Conservation (phyloP, 2,329 filamentous ascomycete genomes). For the Botryosphaeria dothidea region DNA sequence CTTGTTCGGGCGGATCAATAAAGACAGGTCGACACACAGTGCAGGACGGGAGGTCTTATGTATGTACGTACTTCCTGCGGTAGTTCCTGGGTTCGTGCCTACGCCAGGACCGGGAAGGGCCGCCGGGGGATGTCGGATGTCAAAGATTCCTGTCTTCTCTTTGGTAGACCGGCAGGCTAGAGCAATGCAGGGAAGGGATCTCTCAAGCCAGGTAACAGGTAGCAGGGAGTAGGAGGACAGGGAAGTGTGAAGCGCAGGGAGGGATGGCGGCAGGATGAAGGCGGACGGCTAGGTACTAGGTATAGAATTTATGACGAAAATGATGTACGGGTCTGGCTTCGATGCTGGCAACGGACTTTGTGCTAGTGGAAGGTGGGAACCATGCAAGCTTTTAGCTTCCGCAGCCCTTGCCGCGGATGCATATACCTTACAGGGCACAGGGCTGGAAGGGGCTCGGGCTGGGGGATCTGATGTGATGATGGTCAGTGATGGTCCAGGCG, state of each 20-base stretch:
- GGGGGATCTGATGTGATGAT: constrained; percentile 17
- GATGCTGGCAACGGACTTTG: constrained; percentile 13
- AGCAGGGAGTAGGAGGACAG: constrained; percentile 1
- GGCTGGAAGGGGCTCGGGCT: constrained; percentile 7
- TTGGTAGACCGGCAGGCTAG: background rate
- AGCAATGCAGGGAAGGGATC: constrained; percentile 1
- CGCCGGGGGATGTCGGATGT: constrained; percentile 1
- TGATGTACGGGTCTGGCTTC: constrained; percentile 1
- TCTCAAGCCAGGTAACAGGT: constrained; percentile 10
- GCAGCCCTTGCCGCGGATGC: constrained; percentile 18
- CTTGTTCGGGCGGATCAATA: constrained; percentile 12
- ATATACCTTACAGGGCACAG: constrained; percentile 17
- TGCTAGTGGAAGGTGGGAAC: constrained; percentile 13
- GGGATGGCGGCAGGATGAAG: background rate
- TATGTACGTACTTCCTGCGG: constrained; percentile 10
- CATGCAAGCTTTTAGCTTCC: constrained; percentile 19
- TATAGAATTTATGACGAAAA: constrained; percentile 15
- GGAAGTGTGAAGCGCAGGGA: constrained; percentile 11
- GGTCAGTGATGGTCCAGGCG: constrained; percentile 5
- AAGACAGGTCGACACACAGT: background rate
- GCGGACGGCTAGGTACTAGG: background rate
- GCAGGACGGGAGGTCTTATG: constrained; percentile 14
- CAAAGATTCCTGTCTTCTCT: background rate
- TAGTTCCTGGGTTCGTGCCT: background rate
- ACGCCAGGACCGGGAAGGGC: background rate